phyloP scores from a whole-genome alignment of 352 stramenopile species.

The Aphanomyces astaci region DNA sequence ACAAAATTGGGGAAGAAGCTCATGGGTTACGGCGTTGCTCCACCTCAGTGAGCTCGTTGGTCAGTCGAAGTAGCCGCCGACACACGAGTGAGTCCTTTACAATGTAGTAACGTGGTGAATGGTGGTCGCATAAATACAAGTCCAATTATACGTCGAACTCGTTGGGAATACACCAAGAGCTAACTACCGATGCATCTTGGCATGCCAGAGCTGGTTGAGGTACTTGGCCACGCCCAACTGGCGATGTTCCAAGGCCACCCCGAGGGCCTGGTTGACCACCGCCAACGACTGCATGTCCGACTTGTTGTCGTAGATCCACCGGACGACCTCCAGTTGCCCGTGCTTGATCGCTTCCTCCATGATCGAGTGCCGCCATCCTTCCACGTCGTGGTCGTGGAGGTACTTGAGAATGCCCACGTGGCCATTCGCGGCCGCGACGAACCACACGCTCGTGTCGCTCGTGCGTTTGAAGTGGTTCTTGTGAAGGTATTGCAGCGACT shows the following conservation, averaged over 20 bases:
- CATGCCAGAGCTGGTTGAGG: conserved; percentile 3
- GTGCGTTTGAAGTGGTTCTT: conserved; percentile 5
- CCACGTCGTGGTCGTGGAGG: background rate
- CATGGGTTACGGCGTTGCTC: too few species aligned
- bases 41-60: too few species aligned
- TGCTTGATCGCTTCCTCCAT: conserved; percentile 11
- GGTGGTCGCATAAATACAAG: too few species aligned
- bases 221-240: conserved; percentile 3
- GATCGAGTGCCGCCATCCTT: conserved; percentile 4
- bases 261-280: background rate
- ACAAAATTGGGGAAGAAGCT: too few species aligned
- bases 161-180: background rate
- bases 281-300: background rate
- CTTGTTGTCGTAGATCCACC: conserved; percentile 6
- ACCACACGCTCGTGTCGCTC: conserved; percentile 5
- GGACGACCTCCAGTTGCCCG: conserved; percentile 1
- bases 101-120: too few species aligned
- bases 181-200: conserved; percentile 1
- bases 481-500: background rate
- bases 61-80: too few species aligned
- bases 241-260: background rate
- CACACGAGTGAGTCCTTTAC: too few species aligned
- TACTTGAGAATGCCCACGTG: conserved; percentile 4
- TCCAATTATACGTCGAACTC: too few species aligned
- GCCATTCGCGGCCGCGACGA: background rate